Percentiles rank a stretch among this genome's conserved stretches.
These are phyloP conservation scores for Kokia cookei DNA, from an alignment of 441 rosid genomes.

Conservation along the genomic window DNA sequence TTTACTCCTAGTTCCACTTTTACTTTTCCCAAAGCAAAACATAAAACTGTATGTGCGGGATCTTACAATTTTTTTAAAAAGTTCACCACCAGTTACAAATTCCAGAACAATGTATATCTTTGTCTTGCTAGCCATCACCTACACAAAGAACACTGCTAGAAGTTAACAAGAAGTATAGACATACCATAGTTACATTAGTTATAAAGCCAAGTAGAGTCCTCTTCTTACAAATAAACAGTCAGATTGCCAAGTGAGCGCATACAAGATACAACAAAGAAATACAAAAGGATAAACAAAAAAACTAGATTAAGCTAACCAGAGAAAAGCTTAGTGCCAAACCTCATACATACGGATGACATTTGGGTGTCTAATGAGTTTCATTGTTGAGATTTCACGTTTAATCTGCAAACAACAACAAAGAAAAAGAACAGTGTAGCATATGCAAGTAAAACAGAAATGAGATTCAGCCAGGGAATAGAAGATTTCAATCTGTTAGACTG, in stretches of 20 bases:
- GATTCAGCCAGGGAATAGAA: not conserved
- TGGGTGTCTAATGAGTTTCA: conserved; percentile 92
- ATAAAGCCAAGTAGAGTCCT: not conserved
- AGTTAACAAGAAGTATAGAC: conserved; percentile 10
- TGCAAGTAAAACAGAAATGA: not conserved
- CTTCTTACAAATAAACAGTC: not conserved
- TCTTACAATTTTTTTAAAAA: conserved; percentile 95
- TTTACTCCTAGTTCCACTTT: not conserved
- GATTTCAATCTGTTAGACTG: not conserved
- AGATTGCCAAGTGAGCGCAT: not conserved
- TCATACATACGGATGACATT: conserved; percentile 96
- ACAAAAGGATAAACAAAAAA: not conserved
- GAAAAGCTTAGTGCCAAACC: conserved; percentile 36
- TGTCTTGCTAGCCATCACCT: conserved; percentile 99
- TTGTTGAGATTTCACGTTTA: conserved; percentile 93
- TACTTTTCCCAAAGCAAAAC: not conserved
- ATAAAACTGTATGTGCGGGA: not conserved
- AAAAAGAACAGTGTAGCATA: not conserved
- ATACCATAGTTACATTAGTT: not conserved
- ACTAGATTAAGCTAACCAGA: not conserved
- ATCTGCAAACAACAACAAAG: conserved; percentile 44
- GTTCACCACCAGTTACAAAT: conserved; percentile 95
- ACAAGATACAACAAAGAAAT: not conserved
- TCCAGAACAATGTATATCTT: conserved; percentile 92
- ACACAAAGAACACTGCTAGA: conserved; percentile 17